Evolutionary conservation across 306 rosid genomes (phyloP).

Genomic region (Sindora glabra): DNA sequence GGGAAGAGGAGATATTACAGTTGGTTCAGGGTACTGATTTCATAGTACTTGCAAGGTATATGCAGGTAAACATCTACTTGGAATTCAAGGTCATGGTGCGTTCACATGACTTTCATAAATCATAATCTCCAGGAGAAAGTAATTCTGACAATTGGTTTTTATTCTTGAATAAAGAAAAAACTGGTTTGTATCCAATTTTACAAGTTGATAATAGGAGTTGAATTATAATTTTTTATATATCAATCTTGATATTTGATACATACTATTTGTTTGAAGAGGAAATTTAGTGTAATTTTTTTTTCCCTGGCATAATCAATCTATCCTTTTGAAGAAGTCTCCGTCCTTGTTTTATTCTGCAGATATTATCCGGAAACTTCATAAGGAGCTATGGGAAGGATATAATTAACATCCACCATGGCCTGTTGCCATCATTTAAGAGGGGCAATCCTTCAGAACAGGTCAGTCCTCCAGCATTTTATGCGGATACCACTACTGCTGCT

Average conservation of each 20-base stretch:
- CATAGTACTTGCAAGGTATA: conserved; percentile 92
- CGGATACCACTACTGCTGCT: conserved; percentile 6
- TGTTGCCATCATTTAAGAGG: conserved; percentile 94
- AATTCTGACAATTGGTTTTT: conserved; percentile 2
- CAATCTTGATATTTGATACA: no score
- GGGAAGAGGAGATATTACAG: conserved; percentile 77
- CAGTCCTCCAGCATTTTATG: conserved; percentile 4
- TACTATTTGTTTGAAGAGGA: no score
- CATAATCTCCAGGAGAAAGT: no score
- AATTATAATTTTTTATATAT: neutral
- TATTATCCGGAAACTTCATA: conserved; percentile 72
- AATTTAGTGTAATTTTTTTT: no score
- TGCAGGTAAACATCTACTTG: conserved; percentile 59
- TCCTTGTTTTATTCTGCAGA: conserved; percentile 42
- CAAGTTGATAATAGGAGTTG: no score
- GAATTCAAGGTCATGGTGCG: neutral
- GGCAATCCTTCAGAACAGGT: conserved; percentile 89
- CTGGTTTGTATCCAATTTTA: neutral
- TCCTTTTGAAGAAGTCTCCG: no score
- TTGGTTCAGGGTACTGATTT: conserved; percentile 80
- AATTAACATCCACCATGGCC: conserved; percentile 96
- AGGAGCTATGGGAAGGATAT: conserved; percentile 71
- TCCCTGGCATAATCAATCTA: no score
- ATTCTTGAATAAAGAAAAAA: conserved; percentile 12
- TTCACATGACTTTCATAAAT: neutral